Evolutionary conservation across 768 basidiomycete genomes (phyloP), one percentile per base, ranked within the genome.

Genomic region (Brasilioporus rufonigricans): DNA sequence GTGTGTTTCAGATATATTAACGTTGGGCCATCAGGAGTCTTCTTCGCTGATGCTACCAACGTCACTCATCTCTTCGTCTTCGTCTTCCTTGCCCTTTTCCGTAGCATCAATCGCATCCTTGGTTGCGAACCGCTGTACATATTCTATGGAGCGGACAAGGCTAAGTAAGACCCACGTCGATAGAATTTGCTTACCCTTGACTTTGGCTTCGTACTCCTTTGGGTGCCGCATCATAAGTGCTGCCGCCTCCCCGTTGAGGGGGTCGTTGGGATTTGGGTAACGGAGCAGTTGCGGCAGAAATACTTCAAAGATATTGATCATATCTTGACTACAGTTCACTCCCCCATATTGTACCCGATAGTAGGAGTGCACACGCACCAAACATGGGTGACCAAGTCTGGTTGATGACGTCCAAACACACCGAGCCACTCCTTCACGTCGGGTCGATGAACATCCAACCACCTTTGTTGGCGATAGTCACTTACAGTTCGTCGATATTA

Each of bases 311-410:
- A 99, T 98, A 70, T 99, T 99, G 78, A 98, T 92, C 89, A 98
- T 95, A 74, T 98, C 96, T 98, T 65, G 47, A 43, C 46, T 18
- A 44, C 39, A 23, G 14, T 35, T 60, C 46, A 58, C 54, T 52
- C 33, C 33, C n/a, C 27, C 9, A 6, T 24, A 33, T 43, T 45
- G 14, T 47, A 49, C 36, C 12, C n/a, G 44, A 54, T n/a, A 4
- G 33, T 24, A 5, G 49, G 29, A 43, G 44, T 13, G 32, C 44
- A 47, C 46, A 77, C 88, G 69, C 69, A 95, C 94, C 94, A 69
- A 97, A 99, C 97, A 99, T 98, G 2, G 97, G 97, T 39, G 97
- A 98, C 97, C 97, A 99, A 16, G 96, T 97, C 76, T 98, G 95
- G 70, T 98, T 98, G 71, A 98, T 98, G 39, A 98, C 97, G 72